Evolutionary conservation across 805 yeast species (phyloP).

Genomic region (Saccharomycopsis oosterbeekiorum): DNA sequence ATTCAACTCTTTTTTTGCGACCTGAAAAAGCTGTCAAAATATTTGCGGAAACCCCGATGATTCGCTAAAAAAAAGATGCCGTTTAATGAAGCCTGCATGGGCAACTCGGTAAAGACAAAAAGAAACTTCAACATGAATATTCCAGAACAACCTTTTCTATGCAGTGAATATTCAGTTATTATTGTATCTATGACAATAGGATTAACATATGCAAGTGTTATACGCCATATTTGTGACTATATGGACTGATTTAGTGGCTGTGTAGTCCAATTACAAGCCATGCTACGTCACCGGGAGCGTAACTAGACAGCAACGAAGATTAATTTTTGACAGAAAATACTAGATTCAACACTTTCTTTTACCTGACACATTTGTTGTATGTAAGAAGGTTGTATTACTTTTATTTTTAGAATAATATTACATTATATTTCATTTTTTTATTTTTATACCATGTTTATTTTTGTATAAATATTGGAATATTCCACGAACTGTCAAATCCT

Average conservation of each 20-base stretch:
- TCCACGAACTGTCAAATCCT: not conserved
- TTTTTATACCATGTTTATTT: not conserved
- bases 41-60: no score
- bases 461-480: not conserved
- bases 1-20: no score
- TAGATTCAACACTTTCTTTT: not conserved
- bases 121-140: no score
- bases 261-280: not conserved
- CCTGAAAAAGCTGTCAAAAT: no score
- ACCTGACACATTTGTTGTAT: not conserved
- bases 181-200: no score
- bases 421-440: not conserved
- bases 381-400: not conserved
- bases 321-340: not conserved
- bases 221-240: not conserved
- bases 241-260: not conserved
- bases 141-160: no score
- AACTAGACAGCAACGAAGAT: not conserved
- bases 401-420: not conserved
- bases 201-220: not conserved
- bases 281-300: not conserved
- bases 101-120: no score
- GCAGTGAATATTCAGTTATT: no score
- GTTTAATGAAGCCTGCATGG: no score
- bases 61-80: no score